Evolutionary conservation across 2,329 filamentous ascomycete species (phyloP).

Genomic region (Colletotrichum coccodes): DNA sequence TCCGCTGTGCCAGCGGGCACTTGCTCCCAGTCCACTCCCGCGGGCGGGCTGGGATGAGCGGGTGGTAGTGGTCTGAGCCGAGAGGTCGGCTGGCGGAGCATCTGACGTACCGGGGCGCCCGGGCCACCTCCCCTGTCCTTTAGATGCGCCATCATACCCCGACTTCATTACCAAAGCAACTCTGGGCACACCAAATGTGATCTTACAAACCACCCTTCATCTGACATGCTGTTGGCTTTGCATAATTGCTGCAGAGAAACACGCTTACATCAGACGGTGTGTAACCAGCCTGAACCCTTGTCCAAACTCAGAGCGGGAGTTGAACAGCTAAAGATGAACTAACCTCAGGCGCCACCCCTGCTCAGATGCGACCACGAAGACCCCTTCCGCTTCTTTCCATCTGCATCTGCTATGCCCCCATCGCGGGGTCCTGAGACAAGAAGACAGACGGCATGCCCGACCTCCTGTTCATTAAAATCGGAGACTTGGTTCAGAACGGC

Average conservation of each 20-base stretch:
- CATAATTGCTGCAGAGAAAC: slow-evolving; percentile 5
- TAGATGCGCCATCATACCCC: not conserved
- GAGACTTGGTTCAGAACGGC: not conserved
- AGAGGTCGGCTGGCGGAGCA: slow-evolving; percentile 23
- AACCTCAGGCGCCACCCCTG: not conserved
- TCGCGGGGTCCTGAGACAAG: not conserved
- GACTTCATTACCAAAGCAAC: slow-evolving; percentile 12
- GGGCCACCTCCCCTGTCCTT: not conserved
- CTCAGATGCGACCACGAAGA: slow-evolving; percentile 9
- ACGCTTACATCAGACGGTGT: slow-evolving; percentile 29
- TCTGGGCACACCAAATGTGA: not conserved
- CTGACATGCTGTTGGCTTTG: slow-evolving; percentile 18
- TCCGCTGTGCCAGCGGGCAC: slow-evolving; percentile 4
- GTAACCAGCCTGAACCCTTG: not conserved
- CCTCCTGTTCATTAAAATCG: not conserved
- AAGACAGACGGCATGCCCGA: not conserved
- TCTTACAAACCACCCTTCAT: slow-evolving; percentile 24
- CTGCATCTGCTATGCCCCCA: slow-evolving; percentile 3
- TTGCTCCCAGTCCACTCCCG: slow-evolving; percentile 5
- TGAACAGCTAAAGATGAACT: not conserved
- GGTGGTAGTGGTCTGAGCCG: slow-evolving; percentile 10
- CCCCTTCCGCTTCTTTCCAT: slow-evolving; percentile 12
- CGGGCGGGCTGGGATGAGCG: not conserved
- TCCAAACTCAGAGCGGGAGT: not conserved
- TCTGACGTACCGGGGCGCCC: slow-evolving; percentile 26